phyloP scores from a whole-genome alignment of 257 asterid genomes.

The Prunella vulgaris region DNA sequence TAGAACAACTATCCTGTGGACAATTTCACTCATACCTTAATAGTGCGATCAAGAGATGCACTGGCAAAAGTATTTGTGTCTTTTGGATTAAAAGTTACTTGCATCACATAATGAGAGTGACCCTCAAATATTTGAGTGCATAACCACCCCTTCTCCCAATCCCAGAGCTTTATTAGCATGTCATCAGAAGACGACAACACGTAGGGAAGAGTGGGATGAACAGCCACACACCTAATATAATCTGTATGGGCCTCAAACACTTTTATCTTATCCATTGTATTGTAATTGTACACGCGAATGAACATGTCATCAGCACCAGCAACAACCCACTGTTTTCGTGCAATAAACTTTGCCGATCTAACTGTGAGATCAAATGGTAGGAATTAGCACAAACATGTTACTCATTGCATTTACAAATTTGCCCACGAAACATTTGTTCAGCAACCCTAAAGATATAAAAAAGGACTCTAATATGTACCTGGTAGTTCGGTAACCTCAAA shows the following conservation, averaged over 20 bases:
- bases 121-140: slow-evolving; percentile 99
- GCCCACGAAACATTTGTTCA: slow-evolving; percentile 2
- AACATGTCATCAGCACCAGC: slow-evolving; percentile 99
- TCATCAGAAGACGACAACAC: slow-evolving; percentile 98
- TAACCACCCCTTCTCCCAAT: slow-evolving; percentile 97
- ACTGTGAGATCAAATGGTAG: slow-evolving; percentile 45
- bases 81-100: slow-evolving; percentile 96
- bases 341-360: slow-evolving; percentile 90
- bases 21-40: slow-evolving; percentile 51
- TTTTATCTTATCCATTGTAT: slow-evolving; percentile 95
- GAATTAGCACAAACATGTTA: slow-evolving; percentile 22
- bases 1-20: not conserved
- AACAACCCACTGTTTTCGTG: slow-evolving; percentile 98
- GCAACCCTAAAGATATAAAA: slow-evolving; percentile 12
- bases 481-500: slow-evolving; percentile 94
- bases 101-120: slow-evolving; percentile 99
- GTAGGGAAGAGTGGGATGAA: slow-evolving; percentile 92
- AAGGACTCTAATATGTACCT: slow-evolving; percentile 48
- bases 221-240: slow-evolving; percentile 97
- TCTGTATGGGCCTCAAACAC: slow-evolving; percentile 98
- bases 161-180: slow-evolving; percentile 99
- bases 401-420: not conserved
- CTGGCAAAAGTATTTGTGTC: slow-evolving; percentile 99
- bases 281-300: slow-evolving; percentile 92
- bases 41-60: slow-evolving; percentile 98